phyloP scores from a whole-genome alignment of 257 asterid genomes.

The Thymus mandschuricus region DNA sequence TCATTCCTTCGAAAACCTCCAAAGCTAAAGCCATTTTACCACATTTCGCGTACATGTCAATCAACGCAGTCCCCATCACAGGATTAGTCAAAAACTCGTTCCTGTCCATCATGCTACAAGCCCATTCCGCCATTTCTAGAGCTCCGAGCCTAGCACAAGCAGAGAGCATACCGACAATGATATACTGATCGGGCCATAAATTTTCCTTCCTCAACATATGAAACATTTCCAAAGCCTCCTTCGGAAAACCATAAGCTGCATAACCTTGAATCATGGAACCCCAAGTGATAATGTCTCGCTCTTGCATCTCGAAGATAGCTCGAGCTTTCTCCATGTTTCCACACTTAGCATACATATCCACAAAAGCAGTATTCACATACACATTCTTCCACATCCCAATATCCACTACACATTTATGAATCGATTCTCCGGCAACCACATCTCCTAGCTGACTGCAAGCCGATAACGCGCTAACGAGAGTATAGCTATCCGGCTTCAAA shows the following conservation, averaged over 20 bases:
- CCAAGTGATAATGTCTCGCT: conserved; percentile 25
- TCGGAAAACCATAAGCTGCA: conserved; percentile 28
- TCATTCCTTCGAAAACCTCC: conserved; percentile 24
- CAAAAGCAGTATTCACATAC: conserved; percentile 25
- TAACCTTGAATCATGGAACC: conserved; percentile 28
- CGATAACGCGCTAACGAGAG: conserved; percentile 28
- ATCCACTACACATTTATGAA: conserved; percentile 17
- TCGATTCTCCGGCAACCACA: conserved; percentile 22
- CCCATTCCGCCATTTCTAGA: conserved; percentile 24
- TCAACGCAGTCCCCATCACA: conserved; percentile 27
- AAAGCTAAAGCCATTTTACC: conserved; percentile 27
- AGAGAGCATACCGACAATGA: conserved; percentile 28
- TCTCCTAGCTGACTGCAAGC: conserved; percentile 32
- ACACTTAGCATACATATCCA: conserved; percentile 29
- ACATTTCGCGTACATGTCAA: conserved; percentile 32
- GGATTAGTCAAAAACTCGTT: conserved; percentile 23
- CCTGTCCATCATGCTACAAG: conserved; percentile 27
- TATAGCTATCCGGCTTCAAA: conserved; percentile 27
- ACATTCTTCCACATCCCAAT: conserved; percentile 17
- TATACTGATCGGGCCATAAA: conserved; percentile 14
- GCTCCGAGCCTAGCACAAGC: conserved; percentile 34
- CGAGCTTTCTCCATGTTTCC: conserved; percentile 32
- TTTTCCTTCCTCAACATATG: conserved; percentile 19
- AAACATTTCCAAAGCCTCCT: conserved; percentile 26
- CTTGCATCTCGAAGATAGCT: conserved; percentile 27